Base-by-base conservation (phyloP, 495 filamentous ascomycete species). In the Glonium stellatum region DNA sequence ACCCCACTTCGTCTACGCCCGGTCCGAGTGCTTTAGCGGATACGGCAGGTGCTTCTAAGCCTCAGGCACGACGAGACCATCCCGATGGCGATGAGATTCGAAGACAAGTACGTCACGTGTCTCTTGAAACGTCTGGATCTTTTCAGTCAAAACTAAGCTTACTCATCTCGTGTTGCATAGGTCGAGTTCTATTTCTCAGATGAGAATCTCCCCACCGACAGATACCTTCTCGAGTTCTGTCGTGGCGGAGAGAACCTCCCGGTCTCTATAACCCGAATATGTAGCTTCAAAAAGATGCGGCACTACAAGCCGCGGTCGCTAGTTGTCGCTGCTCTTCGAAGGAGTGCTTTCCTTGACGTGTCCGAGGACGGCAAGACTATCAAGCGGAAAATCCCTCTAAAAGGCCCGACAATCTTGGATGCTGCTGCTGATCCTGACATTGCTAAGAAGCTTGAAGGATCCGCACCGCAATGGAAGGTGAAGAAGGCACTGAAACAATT, bases 121-220 rank as follows among this genome's bases (percentile, higher is more conserved):
- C 39, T 15, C 18, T 18, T 44, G 13, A 44, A 15, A 18, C 13
- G 4, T 15, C 18, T 44, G 18, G 39, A 44, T 1, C 39, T 2
- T 11, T 44, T 44, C 13, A 4, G 18, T 11, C 1, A 11, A 18
- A 44, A 4, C 4, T 4, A 44, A 11, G 39, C 39, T 44, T 4
- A 44, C 10, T 3, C 6, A 31, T 31, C 27, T 31, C 27, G 27
- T 31, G 27, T 15, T 18, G 13, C 10, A 44, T 31, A 75, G 61
- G 71, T 76, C 39, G 73, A 76, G 44, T 74, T 53, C 68, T 76
- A 76, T 62, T 76, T 76, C 68, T 72, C 71, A 42, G 73, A 75
- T 48, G 71, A 74, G 52, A 76, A 75, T 54, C 70, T 76, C 18
- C 63, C 61, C 23, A 63, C 42, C 3, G 72, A 75, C 58, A 46